Base-by-base conservation (phyloP, 179 eudicot genomes). In the Carnegiea gigantea region DNA sequence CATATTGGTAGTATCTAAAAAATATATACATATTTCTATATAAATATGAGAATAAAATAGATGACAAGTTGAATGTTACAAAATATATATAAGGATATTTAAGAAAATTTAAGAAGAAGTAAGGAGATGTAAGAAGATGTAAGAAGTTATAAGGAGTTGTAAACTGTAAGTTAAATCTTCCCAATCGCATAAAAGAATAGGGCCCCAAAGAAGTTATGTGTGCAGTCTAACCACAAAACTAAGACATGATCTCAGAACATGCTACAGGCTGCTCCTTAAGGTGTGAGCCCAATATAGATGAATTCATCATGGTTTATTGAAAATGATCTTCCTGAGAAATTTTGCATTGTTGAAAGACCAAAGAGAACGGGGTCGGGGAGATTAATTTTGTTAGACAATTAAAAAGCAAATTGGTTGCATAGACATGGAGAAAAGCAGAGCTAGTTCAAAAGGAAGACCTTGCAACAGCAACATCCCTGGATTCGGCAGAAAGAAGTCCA, bases 401-500 rank as follows among this genome's bases (percentile, higher is more conserved):
- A 5, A 23, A 20, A 24, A 74, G 5, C 17, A 48, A 73, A 23
- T 8, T 44, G 24, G 23, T 12, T 40, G 6, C 33, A 46, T 9
- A 75, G 7, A 73, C 1, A 76, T 44, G 70, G 70, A 77, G 49
- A 14, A n/a, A 75, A 73, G 54, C 43, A 54, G 21, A 43, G 43
- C 12, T 67, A 36, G 17, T 40, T 28, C 38, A 44, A 73, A 75
- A 24, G 9, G 5, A 68, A 51, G 76, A 96, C 99, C 99, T 95
- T 89, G 99, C 99, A 79, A 88, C 91, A 51, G 98, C 98, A 60
- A 96, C 91, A 85, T 96, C 99, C 90, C 81, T 92, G 80, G 96
- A 97, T 92, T 96, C 99, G 48, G 98, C 94, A 53, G 99, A 96
- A 79, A 95, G 90, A 67, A 96, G 88, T 49, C 97, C 98, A 17